phyloP scores from a whole-genome alignment of 352 stramenopile genomes.

The Phytopythium mirpurense region DNA sequence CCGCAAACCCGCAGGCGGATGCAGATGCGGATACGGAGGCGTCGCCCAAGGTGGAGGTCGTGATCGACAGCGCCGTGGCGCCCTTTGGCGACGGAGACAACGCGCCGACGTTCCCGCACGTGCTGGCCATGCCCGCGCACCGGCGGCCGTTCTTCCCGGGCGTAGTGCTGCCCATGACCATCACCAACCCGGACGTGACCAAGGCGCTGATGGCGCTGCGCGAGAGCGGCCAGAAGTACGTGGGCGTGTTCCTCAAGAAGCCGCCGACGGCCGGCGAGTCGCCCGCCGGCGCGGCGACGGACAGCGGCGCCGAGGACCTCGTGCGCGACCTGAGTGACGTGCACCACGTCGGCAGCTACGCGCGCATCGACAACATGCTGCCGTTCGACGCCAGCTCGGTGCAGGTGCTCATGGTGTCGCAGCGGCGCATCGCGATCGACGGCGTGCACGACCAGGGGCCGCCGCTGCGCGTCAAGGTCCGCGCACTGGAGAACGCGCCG shows the following conservation, averaged over 20 bases:
- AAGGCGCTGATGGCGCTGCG: constrained; percentile 87
- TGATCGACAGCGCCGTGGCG: constrained; percentile 56
- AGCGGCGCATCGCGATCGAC: constrained; percentile 83
- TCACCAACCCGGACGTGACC: constrained; percentile 82
- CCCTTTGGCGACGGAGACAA: constrained; percentile 63
- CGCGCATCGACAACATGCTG: constrained; percentile 92
- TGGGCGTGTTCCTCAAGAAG: constrained; percentile 94
- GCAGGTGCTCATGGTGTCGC: constrained; percentile 86
- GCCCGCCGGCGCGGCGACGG: constrained; percentile 16
- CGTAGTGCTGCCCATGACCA: constrained; percentile 81
- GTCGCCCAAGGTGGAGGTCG: constrained; percentile 38
- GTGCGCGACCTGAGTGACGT: constrained; percentile 92
- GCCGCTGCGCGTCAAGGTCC: constrained; percentile 65
- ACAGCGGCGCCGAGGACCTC: constrained; percentile 68
- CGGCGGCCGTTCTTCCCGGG: constrained; percentile 80
- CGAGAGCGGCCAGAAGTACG: constrained; percentile 85
- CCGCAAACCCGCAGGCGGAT: constrained; percentile 19
- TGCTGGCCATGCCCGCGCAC: constrained; percentile 72
- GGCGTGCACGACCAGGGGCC: constrained; percentile 57
- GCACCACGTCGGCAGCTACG: constrained; percentile 94
- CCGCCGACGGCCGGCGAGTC: constrained; percentile 5
- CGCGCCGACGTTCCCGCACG: constrained; percentile 60
- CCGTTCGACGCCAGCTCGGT: constrained; percentile 70
- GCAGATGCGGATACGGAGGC: constrained; percentile 6
- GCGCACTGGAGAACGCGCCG: constrained; percentile 58